Evolutionary conservation across 2,329 filamentous ascomycete species (phyloP).

Genomic region (Neofusicoccum sp.): DNA sequence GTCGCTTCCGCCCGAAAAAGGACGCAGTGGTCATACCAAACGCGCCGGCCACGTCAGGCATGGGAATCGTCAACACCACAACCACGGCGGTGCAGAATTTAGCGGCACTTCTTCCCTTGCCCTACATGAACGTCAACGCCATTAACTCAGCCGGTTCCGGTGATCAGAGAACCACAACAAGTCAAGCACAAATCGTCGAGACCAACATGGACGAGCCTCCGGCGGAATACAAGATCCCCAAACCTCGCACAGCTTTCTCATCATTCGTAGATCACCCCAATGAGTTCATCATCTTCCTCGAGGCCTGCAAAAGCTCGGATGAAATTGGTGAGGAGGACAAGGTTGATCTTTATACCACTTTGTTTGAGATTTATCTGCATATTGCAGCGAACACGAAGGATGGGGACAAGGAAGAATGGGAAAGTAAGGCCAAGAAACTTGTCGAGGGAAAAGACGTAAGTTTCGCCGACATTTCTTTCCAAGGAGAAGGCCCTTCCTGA

Average conservation of each 20-base stretch:
- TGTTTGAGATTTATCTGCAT: constrained; percentile 98
- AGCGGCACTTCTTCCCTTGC: constrained; percentile 76
- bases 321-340: constrained; percentile 71
- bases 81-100: constrained; percentile 78
- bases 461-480: neutral
- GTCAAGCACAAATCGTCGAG: constrained; percentile 54
- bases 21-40: constrained; percentile 55
- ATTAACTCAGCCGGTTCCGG: constrained; percentile 55
- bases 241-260: constrained; percentile 86
- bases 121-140: constrained; percentile 72
- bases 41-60: constrained; percentile 45
- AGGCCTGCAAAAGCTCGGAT: constrained; percentile 75
- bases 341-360: constrained; percentile 84
- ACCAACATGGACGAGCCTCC: constrained; percentile 52
- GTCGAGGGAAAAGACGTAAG: constrained; percentile 73
- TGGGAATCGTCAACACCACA: constrained; percentile 32
- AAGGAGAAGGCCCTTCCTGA: neutral
- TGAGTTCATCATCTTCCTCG: constrained; percentile 88
- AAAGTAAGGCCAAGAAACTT: constrained; percentile 82
- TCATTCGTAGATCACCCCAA: constrained; percentile 93
- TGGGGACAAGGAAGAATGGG: constrained; percentile 74
- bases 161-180: constrained; percentile 52
- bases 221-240: constrained; percentile 71
- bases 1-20: constrained; percentile 72
- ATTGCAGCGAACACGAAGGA: constrained; percentile 76